Evolutionary conservation across 805 yeast genomes (phyloP), one percentile per base, ranked within the genome.

Genomic region (Candida anglica): DNA sequence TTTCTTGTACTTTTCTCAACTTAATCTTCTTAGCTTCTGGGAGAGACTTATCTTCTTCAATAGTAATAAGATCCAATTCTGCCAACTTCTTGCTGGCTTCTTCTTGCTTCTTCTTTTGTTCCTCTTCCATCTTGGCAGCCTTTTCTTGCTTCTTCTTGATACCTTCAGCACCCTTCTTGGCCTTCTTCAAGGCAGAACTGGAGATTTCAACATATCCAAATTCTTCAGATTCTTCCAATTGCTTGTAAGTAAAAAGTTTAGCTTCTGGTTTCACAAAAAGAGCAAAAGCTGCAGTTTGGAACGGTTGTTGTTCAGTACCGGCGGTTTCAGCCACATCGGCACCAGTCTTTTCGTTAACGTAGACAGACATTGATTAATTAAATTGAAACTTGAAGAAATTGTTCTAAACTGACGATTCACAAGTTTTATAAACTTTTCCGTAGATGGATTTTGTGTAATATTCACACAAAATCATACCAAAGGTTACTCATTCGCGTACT

Each of bases 101-200:
- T 15, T 48, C 61, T 24, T 50, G 55, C 38, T 52, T 54, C 27
- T 77, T 81, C 31, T 80, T 81, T 28, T 75, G 81, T 50, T 76
- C 77, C 46, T 78, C 79, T 23, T 73, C 77, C 45, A 71, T 53
- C 51, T 73, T 71, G 48, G 77, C 71, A 30, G 75, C 77, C 66
- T 82, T 83, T 42, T 79, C 87, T 33, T 69, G 75, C 60, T 81
- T 84, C 69, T 89, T 91, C 64, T 77, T 86, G 43, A 93, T 68
- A 4, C 95, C 91, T 21, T 89, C 97, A 37, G 84, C 93, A 40
- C 96, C 97, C 61, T 93, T 93, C 63, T 86, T 86, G 49, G 98
- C 97, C 66, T 91, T 93, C 69, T 93, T 93, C 56, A 91, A 66
- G 5, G 96, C 97, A 34, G 94, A 80, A 4, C 96, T 87, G 13